Base-by-base conservation (phyloP, 208 protist genomes). In the Borovskyia barvae region DNA sequence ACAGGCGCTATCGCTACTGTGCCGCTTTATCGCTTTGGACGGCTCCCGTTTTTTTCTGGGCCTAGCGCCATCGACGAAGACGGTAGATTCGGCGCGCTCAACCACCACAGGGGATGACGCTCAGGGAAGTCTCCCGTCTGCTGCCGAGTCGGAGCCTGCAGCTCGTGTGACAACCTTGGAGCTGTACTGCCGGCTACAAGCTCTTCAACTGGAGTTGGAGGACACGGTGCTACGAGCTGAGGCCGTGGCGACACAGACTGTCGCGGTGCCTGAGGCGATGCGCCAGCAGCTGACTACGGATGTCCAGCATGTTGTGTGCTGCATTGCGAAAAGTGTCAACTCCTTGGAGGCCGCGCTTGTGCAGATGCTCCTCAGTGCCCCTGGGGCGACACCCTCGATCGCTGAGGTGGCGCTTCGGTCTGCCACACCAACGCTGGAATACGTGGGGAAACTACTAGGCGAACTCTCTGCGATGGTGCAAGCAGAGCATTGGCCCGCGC, bases 1-100 rank as follows among this genome's bases (percentile, higher is more conserved):
- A 0, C 75, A 76, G 20, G 73, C 76, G 3, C 66, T 85, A 24
- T 74, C 76, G 19, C 62, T 89, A 6, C 65, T 92, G 39, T 80
- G 81, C 41, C 69, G 75, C 22, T 46, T 89, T 3, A 56, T 77
- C 8, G 66, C 52, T 0, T 62, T 70, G 2, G 85, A 92, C 57
- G 75, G 65, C 14, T 26, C 61, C 14, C 32, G 56, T 1, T 24
- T 42, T 20, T 87, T 77, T 37, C 49, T 85, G 2, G 47, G 46
- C 22, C 24, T 40, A 1, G 5, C 28, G n/a, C 56, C 24, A 2
- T 24, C 52, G 26, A 68, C 68, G 17, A 28, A 43, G 2, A 12
- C 11, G 0, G 20, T 2, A 8, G 45, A 28, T 1, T 7, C 46
- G 19, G 19, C 22, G 32, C n/a, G n/a, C n/a, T n/a, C n/a, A n/a